Evolutionary conservation across 768 basidiomycete species (phyloP).

Genomic region (Aureoboletus auriporus): DNA sequence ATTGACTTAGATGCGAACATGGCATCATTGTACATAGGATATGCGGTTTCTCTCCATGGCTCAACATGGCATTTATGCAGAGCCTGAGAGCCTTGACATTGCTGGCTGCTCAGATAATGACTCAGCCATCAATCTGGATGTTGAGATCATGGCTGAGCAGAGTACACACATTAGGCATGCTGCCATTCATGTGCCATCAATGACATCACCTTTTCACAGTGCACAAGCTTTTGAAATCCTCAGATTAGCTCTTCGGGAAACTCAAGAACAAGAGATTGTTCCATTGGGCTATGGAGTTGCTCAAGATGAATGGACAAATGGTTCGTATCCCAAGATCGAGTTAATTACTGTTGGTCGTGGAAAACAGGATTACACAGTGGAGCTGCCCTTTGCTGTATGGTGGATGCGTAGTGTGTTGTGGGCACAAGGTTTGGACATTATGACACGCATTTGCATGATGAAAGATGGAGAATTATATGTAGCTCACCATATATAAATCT

Average conservation of each 20-base stretch:
- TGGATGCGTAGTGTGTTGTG: conserved; percentile 2
- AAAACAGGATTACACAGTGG: background rate
- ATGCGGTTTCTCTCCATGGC: too few species aligned
- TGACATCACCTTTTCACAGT: background rate
- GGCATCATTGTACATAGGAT: too few species aligned
- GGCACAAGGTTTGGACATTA: conserved; percentile 7
- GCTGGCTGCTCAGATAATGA: too few species aligned
- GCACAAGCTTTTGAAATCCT: background rate
- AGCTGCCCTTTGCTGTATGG: conserved; percentile 1
- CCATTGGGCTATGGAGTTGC: conserved; percentile 6
- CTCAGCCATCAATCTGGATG: background rate
- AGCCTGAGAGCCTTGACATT: too few species aligned
- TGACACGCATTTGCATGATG: conserved; percentile 4
- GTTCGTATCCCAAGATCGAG: conserved; percentile 1
- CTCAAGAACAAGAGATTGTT: background rate
- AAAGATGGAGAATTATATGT: background rate
- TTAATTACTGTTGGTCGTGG: conserved; percentile 2
- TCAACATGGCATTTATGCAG: too few species aligned
- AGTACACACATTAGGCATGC: background rate
- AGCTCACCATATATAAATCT: conserved; percentile 5
- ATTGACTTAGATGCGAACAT: too few species aligned
- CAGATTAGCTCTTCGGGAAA: background rate
- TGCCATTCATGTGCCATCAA: background rate
- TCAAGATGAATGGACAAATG: conserved; percentile 1
- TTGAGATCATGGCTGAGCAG: background rate